Evolutionary conservation across 371 early-diverging fungal species (phyloP), one percentile per base, ranked within the genome.

Genomic region (Mucor piriformis): DNA sequence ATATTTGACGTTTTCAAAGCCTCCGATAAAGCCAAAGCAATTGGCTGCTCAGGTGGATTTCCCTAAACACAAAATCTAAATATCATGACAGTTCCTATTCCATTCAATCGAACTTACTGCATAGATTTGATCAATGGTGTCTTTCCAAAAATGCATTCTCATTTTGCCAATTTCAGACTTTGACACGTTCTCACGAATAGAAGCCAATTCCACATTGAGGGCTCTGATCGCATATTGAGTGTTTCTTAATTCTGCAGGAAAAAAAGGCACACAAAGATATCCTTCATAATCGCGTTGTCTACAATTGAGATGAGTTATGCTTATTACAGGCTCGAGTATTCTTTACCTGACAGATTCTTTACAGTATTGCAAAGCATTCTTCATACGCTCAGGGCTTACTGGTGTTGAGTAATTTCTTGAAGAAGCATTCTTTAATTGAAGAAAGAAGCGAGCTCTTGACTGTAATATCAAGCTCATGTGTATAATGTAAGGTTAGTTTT

Each of bases 191-290:
- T 93, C 92, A 27, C 92, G 84, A 57, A 94, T 82, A 54, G 79
- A 79, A 6, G 94, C 91, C 20, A 92, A 72, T 69, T 97, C 97
- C 34, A 92, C 79, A 67, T 94, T 93, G 73, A 97, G 89, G 1
- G 96, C 95, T 27, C 93, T 81, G 24, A 97, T 64, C 0, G 91
- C 95, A 77, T 86, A 92, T 35, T 82, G 80, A 7, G 86, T 74
- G 34, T 82, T 69, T 29, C 91, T 87, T n/a, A 84, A 62, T 3
- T 70, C 61, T 1, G 68, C 34, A 12, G 94, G 92, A 47, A 83
- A 82, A 60, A 95, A 92, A n/a, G 91, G 76, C 16, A 90, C 78
- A 20, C 83, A 76, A 16, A 93, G 75, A 66, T 90, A 95, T 32
- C 78, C 79, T 48, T 94, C 92, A 59, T 91, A 86, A 81, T 94